Base-by-base conservation (phyloP, 164 flowering plant species). In the Chimonanthus salicifolius region DNA sequence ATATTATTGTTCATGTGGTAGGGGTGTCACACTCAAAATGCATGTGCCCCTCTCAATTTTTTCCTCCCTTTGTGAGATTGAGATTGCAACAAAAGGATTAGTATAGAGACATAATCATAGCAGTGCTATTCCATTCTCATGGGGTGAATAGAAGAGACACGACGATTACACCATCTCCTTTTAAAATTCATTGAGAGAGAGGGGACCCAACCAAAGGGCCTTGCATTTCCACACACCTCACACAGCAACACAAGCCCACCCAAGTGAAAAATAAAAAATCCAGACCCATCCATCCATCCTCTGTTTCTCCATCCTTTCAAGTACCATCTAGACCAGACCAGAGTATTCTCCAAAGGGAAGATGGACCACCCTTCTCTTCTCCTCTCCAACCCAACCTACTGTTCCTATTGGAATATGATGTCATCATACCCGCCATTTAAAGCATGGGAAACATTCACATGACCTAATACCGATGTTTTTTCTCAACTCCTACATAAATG, bases 401-500 rank as follows among this genome's bases (percentile, higher is more conserved):
- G 77, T 86, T 79, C 7, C 49, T 45, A 75, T 73, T 82, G 87
- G 84, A 80, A 74, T 72, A 75, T 82, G 77, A 58, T 58, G 77
- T 71, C 82, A 81, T 70, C 73, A 73, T 79, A 66, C 68, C 75
- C 82, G 66, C 73, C 66, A 4, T 3, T 74, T 71, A 71, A 77
- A 68, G 49, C 74, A 68, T 67, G 77, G 70, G 74, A 71, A 70
- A 82, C 74, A 74, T 43, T 75, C 49, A 66, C 68, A 68, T 72
- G 51, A 74, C 86, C 77, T 77, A 68, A 63, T 78, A 68, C 79
- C 72, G 81, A 82, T 71, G 76, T 71, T 71, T 73, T 85, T 67
- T 76, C 85, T 84, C 88, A 81, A 82, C 79, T 80, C 77, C 71
- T 72, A 77, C 74, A 87, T 88, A 76, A 87, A 87, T 87, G 78